Evolutionary conservation across 2,329 filamentous ascomycete genomes (phyloP).

Genomic region (Alternaria viburni): DNA sequence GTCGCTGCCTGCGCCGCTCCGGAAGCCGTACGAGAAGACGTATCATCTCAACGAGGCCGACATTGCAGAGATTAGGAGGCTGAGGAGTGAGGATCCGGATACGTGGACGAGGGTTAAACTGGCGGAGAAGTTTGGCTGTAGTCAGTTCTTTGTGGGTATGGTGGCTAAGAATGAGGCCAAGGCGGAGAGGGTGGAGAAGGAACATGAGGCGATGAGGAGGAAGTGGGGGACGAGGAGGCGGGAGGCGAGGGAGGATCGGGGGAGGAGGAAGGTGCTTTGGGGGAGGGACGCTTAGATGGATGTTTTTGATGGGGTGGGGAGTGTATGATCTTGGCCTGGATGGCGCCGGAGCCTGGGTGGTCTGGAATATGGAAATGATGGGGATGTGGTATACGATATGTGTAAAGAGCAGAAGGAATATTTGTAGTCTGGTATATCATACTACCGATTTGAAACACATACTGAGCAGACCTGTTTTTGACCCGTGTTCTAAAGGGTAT

Average conservation of each 20-base stretch:
- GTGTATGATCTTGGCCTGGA: neutral
- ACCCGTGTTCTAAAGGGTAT: neutral
- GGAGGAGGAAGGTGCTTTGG: constrained; percentile 66
- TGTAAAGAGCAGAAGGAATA: neutral
- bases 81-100: constrained; percentile 62
- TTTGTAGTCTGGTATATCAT: neutral
- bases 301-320: neutral
- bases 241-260: constrained; percentile 66
- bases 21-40: constrained; percentile 61
- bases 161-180: constrained; percentile 57
- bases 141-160: constrained; percentile 66
- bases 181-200: constrained; percentile 53
- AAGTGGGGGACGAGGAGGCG: constrained; percentile 67
- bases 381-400: neutral
- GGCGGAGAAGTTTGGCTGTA: constrained; percentile 69
- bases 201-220: constrained; percentile 61
- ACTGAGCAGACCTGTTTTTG: neutral
- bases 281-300: constrained; percentile 58
- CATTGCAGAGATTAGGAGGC: constrained; percentile 64
- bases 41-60: constrained; percentile 66
- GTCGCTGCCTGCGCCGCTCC: constrained; percentile 57
- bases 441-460: neutral
- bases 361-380: neutral
- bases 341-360: neutral
- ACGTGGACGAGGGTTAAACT: constrained; percentile 65